These are phyloP conservation scores for Triticum timopheevii DNA, from an alignment of 176 grass and related monocot species.

Conservation along the genomic window DNA sequence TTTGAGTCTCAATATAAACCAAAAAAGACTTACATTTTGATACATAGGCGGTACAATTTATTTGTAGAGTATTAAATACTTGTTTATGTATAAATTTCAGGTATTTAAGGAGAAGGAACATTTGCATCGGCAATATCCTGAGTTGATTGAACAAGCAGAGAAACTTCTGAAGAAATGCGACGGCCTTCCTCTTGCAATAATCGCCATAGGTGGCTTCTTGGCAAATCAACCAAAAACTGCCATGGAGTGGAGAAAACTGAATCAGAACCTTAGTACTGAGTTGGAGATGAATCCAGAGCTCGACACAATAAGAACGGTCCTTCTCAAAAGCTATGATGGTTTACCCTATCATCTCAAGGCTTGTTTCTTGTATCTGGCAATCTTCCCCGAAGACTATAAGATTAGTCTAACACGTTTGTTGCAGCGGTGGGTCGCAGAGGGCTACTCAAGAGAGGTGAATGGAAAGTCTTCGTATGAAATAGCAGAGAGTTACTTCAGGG, in stretches of 20 bases:
- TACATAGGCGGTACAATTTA: no score
- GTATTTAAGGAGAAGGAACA: background rate
- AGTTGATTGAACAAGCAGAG: background rate
- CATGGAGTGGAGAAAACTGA: background rate
- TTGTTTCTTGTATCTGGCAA: background rate
- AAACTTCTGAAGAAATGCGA: background rate
- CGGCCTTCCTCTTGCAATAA: background rate
- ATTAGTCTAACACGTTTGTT: background rate
- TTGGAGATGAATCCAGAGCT: background rate
- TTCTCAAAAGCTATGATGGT: background rate
- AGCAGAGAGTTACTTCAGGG: background rate
- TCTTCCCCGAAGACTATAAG: background rate
- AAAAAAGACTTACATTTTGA: no score
- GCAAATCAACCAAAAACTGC: background rate
- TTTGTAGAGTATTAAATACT: background rate
- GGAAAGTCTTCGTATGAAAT: background rate
- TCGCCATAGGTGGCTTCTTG: background rate
- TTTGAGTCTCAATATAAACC: no score
- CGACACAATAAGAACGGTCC: background rate
- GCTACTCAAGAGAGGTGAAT: background rate
- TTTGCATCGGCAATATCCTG: background rate
- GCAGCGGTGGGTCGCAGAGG: background rate
- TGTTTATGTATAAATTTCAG: background rate
- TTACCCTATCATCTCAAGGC: background rate
- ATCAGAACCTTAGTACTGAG: background rate